phyloP scores from a whole-genome alignment of 179 eudicot species.

The Silene coronaria region DNA sequence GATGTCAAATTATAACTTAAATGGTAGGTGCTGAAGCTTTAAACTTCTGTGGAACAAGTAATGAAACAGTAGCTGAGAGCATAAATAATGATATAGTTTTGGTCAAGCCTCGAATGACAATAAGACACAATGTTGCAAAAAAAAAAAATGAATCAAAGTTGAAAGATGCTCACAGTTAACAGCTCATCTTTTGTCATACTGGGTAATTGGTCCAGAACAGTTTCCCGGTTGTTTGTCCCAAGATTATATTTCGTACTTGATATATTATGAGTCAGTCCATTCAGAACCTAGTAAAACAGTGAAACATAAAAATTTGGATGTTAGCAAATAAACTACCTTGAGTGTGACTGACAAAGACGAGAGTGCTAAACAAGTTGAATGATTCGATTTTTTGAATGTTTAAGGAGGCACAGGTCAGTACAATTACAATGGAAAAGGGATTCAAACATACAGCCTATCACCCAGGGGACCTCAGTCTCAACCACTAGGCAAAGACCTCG shows the following conservation, averaged over 20 bases:
- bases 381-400: no score
- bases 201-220: constrained; percentile 81
- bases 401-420: no score
- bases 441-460: no score
- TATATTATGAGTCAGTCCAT: constrained; percentile 64
- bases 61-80: background rate
- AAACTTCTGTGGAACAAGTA: background rate
- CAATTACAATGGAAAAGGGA: background rate
- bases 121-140: constrained; percentile 13
- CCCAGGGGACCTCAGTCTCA: no score
- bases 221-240: constrained; percentile 67
- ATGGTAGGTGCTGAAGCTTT: background rate
- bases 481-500: background rate
- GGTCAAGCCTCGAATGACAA: background rate
- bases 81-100: background rate
- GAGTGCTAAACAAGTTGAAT: background rate
- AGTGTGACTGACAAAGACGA: constrained; percentile 3
- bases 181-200: constrained; percentile 55
- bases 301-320: constrained; percentile 14
- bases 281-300: constrained; percentile 47
- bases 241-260: constrained; percentile 66
- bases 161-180: constrained; percentile 55
- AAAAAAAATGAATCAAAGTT: background rate
- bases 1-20: background rate
- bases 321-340: background rate